These are phyloP conservation scores for Prunus yedoensis DNA, from an alignment of 331 rosid genomes.

Conservation along the genomic window DNA sequence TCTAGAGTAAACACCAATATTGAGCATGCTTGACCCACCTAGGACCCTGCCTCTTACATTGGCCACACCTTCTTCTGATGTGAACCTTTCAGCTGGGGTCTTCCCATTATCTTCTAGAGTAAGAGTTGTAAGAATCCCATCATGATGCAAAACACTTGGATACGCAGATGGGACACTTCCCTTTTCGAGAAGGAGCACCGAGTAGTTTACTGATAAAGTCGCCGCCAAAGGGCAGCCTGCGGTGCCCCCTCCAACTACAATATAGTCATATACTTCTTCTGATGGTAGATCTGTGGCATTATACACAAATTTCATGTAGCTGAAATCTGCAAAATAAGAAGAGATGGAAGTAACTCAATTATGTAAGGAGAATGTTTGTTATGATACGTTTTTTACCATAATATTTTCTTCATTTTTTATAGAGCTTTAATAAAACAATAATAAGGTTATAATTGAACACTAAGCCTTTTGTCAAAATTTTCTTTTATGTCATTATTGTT, in stretches of 20 bases:
- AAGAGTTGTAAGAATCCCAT: not conserved
- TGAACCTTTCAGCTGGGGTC: not conserved
- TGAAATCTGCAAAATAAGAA: not conserved
- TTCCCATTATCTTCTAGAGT: not conserved
- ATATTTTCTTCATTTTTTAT: no score
- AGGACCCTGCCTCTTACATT: slow-evolving; percentile 21
- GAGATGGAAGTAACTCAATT: no score
- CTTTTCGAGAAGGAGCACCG: not conserved
- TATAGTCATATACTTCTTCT: slow-evolving; percentile 21
- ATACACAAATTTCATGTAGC: not conserved
- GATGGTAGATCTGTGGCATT: not conserved
- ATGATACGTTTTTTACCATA: no score
- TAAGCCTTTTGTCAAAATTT: no score
- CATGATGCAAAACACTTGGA: not conserved
- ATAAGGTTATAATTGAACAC: no score
- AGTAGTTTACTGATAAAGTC: slow-evolving; percentile 28
- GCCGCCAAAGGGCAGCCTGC: slow-evolving; percentile 31
- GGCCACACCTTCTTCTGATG: slow-evolving; percentile 22
- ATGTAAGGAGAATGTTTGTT: no score
- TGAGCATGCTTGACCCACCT: slow-evolving; percentile 23
- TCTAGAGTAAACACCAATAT: slow-evolving; percentile 21
- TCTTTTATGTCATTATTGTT: no score
- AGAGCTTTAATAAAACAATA: no score
- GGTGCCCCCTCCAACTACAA: slow-evolving; percentile 30
- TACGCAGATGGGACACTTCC: not conserved